These are phyloP conservation scores for Omphalotus guepiniiformis DNA, from an alignment of 768 basidiomycete species.

Conservation along the genomic window DNA sequence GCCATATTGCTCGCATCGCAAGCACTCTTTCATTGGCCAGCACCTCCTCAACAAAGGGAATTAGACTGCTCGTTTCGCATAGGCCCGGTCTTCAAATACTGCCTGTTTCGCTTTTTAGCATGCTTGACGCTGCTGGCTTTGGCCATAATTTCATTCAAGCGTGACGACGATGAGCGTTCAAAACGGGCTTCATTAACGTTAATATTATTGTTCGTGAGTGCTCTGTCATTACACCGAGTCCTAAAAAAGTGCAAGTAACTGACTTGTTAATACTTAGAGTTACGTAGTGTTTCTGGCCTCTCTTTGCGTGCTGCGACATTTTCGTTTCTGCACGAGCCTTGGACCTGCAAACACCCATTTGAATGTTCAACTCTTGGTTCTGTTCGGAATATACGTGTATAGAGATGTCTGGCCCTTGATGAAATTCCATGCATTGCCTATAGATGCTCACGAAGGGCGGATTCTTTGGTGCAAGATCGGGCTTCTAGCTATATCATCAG, in stretches of 20 bases:
- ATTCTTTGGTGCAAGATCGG: conserved; percentile 48
- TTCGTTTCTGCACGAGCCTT: too few species aligned
- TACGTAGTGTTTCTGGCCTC: too few species aligned
- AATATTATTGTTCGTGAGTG: too few species aligned
- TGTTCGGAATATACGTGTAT: conserved; percentile 42
- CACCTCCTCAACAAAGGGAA: too few species aligned
- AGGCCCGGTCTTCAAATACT: not conserved
- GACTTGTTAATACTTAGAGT: too few species aligned
- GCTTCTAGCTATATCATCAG: conserved; percentile 36
- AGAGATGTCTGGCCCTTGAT: conserved; percentile 56
- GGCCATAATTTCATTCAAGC: conserved; percentile 1
- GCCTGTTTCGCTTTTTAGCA: conserved; percentile 4
- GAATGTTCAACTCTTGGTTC: conserved; percentile 25
- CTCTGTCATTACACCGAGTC: too few species aligned
- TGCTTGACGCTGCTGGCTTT: not conserved
- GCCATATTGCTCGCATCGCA: too few species aligned
- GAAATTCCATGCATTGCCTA: conserved; percentile 39
- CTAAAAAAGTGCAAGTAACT: too few species aligned
- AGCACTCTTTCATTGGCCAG: too few species aligned
- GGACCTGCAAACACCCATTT: conserved; percentile 19
- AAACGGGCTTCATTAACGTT: too few species aligned
- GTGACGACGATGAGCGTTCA: too few species aligned
- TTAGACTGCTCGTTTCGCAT: not conserved
- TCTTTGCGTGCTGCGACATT: too few species aligned
- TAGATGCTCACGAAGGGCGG: conserved; percentile 39